Base-by-base conservation (phyloP, 2,329 filamentous ascomycete genomes). In the Hypoxylon sp. region DNA sequence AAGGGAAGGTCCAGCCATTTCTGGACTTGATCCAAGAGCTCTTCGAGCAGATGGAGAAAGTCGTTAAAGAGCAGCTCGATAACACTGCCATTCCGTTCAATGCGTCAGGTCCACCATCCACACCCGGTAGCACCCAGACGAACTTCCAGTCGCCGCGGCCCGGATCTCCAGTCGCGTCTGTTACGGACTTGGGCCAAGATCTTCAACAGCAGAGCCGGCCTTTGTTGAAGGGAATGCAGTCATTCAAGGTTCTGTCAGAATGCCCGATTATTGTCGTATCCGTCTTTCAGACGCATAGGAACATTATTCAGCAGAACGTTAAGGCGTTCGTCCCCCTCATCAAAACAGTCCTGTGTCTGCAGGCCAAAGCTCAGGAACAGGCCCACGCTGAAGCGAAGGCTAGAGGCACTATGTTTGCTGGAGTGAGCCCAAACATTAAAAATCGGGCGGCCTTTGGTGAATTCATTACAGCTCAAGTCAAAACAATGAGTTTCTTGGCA, bases 201-300 rank as follows among this genome's bases (percentile, higher is more conserved):
- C 82, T 84, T n/a, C 91, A 93, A 73, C 93, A 95, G 75, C 91
- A 94, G 73, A 93, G 81, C 59, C 89, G 94, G 63, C 91, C 93
- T 51, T 80, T 99, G 32, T 83, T 94, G 58, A 97, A 93, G 79
- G 96, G 96, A 29, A 97, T 97, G 93, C 93, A 97, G 77, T 99
- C 96, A 0, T 99, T 99, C 86, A 99, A 98, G 79, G 95, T 99
- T 23, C 87, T 99, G 3, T 94, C 95, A 1, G 96, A 99, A 78
- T 99, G 96, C 73, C 96, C 96, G 0, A 99, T 99, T 55, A 98
- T 99, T 41, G 96, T 99, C 2, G 96, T 99, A 0, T 98, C 95
- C 3, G 93, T 99, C 70, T 98, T 99, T 78, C 96, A 99, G 80
- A 91, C 95, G 4, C 96, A 99, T 74, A 89, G 94, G 51, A 84